A percentile compares a stretch with the other conserved stretches of the same genome.
phyloP scores from a whole-genome alignment of 2,329 filamentous ascomycete species.

The Colletotrichum orchidophilum region DNA sequence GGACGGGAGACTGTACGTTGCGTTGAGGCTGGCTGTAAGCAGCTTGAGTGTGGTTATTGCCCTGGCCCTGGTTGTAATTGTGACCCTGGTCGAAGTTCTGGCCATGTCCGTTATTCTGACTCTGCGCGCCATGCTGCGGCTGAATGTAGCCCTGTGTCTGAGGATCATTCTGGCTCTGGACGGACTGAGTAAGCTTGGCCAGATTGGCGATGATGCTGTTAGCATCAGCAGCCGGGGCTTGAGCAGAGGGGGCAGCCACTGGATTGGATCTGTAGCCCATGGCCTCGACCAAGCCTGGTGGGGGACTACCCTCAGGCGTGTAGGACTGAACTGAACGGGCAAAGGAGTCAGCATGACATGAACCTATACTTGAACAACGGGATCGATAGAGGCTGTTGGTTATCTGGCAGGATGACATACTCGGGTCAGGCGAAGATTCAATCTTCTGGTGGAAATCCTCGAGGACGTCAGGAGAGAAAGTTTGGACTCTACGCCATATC shows the following conservation, averaged over 20 bases:
- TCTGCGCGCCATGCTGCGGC: slow-evolving; percentile 22
- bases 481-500: slow-evolving; percentile 97
- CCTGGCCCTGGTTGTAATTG: slow-evolving; percentile 37
- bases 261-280: slow-evolving; percentile 39
- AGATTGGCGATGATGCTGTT: slow-evolving; percentile 81
- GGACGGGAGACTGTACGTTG: neutral
- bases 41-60: slow-evolving; percentile 34
- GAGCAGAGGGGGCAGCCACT: slow-evolving; percentile 46
- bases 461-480: slow-evolving; percentile 85
- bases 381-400: slow-evolving; percentile 19
- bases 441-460: slow-evolving; percentile 84
- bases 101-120: slow-evolving; percentile 36
- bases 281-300: slow-evolving; percentile 54
- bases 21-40: slow-evolving; percentile 2
- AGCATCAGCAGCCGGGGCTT: slow-evolving; percentile 50
- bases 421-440: slow-evolving; percentile 65
- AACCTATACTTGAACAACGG: neutral
- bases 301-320: slow-evolving; percentile 74
- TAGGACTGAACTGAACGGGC: slow-evolving; percentile 68
- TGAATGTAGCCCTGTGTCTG: slow-evolving; percentile 36
- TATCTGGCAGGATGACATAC: slow-evolving; percentile 63
- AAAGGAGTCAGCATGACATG: slow-evolving; percentile 1
- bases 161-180: slow-evolving; percentile 38
- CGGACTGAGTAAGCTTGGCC: slow-evolving; percentile 63
- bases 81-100: slow-evolving; percentile 35